Base-by-base conservation (phyloP, 108 stramenopile genomes). In the Bacterosira constricta region DNA sequence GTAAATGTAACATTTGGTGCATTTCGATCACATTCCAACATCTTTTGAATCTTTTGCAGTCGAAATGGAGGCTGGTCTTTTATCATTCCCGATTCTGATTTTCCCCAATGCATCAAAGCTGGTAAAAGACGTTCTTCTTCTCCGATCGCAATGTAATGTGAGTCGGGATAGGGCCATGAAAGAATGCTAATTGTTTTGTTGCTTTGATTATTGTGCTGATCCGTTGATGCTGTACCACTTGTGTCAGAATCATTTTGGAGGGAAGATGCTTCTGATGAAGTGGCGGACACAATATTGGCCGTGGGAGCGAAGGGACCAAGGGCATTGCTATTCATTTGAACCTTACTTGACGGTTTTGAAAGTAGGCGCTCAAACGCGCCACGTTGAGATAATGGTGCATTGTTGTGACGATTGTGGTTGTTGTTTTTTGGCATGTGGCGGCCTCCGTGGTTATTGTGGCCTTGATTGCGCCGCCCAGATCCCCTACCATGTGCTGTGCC, bases 71-170 rank as follows among this genome's bases (percentile, higher is more conserved):
- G 83, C 44, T 91, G 80, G 34, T 74, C 72, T 51, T 75, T 77
- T 79, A 91, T 78, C 90, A 91, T 91, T 39, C 88, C 88, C 25
- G 88, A 76, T 71, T 91, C 90, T 0, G 69, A 72, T 29, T 52
- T 45, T 8, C 83, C 83, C 60, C 72, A 84, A 34, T 68, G 77
- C 0, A 90, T 42, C 41, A 89, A 31, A 8, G 42, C n/a, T 23
- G 81, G 75, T 25, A 82, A 25, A 13, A 82, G 56, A 21, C 74
- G 66, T 23, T 66, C 41, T 20, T 82, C 81, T 20, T 70, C 75
- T 32, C 20, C 29, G 1, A 74, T 34, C n/a, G 70, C 45, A 12
- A 74, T 46, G 55, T 73, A 74, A 49, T 73, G 79, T 13, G 59
- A 17, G 0, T 20, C 8, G 35, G 79, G 79, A 61, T 74, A 32